Conservation (phyloP, 2,329 filamentous ascomycete species). For the Beauveria scarabaeidicola region DNA sequence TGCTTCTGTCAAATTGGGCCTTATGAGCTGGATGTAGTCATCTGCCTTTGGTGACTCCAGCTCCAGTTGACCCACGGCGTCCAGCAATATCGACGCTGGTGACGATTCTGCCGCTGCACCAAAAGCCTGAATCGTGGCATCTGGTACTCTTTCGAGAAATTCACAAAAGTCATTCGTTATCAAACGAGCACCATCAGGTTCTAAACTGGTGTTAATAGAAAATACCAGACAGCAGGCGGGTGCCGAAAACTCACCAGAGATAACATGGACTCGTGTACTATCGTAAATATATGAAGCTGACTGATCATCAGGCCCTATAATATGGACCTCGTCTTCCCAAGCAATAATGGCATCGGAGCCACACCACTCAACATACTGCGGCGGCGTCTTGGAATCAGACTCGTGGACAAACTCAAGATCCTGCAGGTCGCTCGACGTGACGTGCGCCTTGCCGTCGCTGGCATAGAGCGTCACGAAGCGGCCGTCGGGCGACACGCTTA, state of each 20-base stretch:
- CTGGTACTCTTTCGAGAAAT: conserved; percentile 88
- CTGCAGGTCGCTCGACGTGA: conserved; percentile 93
- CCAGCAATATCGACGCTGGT: conserved; percentile 82
- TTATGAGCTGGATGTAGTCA: conserved; percentile 92
- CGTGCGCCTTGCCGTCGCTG: conserved; percentile 74
- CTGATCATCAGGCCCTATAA: conserved; percentile 77
- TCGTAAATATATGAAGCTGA: conserved; percentile 81
- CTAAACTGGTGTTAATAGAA: conserved; percentile 25
- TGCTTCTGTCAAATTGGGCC: conserved; percentile 78
- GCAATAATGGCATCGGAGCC: conserved; percentile 90
- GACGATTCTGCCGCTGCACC: conserved; percentile 81
- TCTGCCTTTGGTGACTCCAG: conserved; percentile 94
- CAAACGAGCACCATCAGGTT: conserved; percentile 77
- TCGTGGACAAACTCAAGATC: conserved; percentile 87
- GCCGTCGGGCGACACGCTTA: conserved; percentile 85
- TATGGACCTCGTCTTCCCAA: conserved; percentile 95
- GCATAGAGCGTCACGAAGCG: conserved; percentile 84
- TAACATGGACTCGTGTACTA: conserved; percentile 75
- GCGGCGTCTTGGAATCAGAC: conserved; percentile 73
- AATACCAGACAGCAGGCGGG: neutral
- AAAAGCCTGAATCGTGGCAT: conserved; percentile 82
- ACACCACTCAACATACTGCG: conserved; percentile 90
- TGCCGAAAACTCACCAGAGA: conserved; percentile 52
- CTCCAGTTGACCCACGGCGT: conserved; percentile 85
- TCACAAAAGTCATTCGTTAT: conserved; percentile 94